Conservation (phyloP, 768 basidiomycete genomes). For the Pilatotrama ljubarskyi region DNA sequence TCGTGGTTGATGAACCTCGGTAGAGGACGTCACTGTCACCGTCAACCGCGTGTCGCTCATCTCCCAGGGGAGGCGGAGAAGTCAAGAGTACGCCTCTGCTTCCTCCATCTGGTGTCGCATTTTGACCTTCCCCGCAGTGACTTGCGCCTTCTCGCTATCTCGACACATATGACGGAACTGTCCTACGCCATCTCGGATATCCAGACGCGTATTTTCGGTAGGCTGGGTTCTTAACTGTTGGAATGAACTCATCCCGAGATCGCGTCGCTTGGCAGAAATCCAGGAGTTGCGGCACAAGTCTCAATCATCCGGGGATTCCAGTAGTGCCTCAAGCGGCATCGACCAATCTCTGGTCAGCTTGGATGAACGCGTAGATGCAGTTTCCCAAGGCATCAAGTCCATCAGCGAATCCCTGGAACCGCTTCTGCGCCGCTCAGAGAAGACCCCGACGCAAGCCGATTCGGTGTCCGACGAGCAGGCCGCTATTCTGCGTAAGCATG, state of each 20-base stretch:
- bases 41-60: constrained; percentile 47
- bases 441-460: constrained; percentile 25
- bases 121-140: constrained; percentile 48
- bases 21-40: constrained; percentile 78
- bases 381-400: constrained; percentile 69
- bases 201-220: constrained; percentile 89
- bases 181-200: constrained; percentile 87
- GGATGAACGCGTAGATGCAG: constrained; percentile 74
- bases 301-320: constrained; percentile 58
- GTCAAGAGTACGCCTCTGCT: constrained; percentile 61
- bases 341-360: constrained; percentile 80
- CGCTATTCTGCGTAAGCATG: constrained; percentile 70
- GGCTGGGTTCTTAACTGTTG: constrained; percentile 18
- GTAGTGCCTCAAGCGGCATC: constrained; percentile 66
- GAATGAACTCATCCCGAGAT: neutral
- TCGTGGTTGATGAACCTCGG: constrained; percentile 14
- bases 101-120: constrained; percentile 22
- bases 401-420: constrained; percentile 69
- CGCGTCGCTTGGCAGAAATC: constrained; percentile 57
- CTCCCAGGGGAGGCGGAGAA: constrained; percentile 54
- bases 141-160: constrained; percentile 72
- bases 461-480: constrained; percentile 39
- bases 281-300: constrained; percentile 91
- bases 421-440: constrained; percentile 42
- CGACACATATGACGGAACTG: constrained; percentile 84